phyloP scores from a whole-genome alignment of 1,284 basidiomycete species.

The Somion occarium region DNA sequence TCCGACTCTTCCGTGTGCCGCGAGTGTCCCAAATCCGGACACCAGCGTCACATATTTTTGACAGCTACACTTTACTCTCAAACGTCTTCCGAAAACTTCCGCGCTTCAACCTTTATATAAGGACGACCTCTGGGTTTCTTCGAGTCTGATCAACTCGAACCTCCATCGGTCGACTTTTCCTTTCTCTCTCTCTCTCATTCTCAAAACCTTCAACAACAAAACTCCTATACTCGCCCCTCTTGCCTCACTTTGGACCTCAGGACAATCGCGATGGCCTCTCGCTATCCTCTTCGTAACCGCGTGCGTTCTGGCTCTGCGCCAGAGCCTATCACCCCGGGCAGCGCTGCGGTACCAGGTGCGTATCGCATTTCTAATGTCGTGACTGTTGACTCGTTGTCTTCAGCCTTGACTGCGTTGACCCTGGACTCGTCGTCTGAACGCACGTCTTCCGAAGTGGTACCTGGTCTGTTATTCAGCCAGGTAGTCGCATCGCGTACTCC shows the following conservation, averaged over 20 bases:
- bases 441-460: not conserved
- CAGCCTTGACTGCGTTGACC: not conserved
- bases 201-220: not conserved
- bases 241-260: not conserved
- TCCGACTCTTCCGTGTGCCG: not conserved
- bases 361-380: not conserved
- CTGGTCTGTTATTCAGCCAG: slow-evolving; percentile 1
- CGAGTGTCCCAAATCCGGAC: no score
- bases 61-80: not conserved
- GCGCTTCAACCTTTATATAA: not conserved
- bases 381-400: not conserved
- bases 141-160: not conserved
- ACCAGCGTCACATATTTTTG: not conserved
- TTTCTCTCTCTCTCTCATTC: not conserved
- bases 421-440: not conserved
- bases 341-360: not conserved
- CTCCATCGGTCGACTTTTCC: not conserved
- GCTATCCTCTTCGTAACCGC: not conserved
- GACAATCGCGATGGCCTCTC: not conserved
- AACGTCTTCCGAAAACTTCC: not conserved
- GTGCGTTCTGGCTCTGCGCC: not conserved
- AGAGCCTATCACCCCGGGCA: not conserved
- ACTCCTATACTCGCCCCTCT: not conserved
- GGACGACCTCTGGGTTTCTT: not conserved
- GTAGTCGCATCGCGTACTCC: not conserved